phyloP scores from a whole-genome alignment of 164 flowering plant species.

The Dillenia turbinata region DNA sequence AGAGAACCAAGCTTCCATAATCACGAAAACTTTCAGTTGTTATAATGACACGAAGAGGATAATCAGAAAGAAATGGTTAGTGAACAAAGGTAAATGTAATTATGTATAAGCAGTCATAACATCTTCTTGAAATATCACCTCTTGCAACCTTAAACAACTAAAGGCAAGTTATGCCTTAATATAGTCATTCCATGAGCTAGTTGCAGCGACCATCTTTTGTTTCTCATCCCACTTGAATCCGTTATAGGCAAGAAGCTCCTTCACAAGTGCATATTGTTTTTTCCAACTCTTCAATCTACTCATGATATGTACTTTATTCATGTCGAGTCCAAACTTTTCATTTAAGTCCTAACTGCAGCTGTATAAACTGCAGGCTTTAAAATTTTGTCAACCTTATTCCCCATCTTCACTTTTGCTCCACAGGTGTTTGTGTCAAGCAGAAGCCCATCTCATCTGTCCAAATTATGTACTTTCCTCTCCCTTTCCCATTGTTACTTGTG shows the following conservation, averaged over 20 bases:
- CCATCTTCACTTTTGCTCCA: slow-evolving; percentile 16
- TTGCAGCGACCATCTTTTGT: slow-evolving; percentile 14
- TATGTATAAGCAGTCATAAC: too few relatives aligned
- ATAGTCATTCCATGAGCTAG: slow-evolving; percentile 8
- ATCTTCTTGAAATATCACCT: too few relatives aligned
- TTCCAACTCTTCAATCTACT: slow-evolving; percentile 18
- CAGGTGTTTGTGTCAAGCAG: slow-evolving; percentile 10
- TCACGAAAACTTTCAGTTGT: too few relatives aligned
- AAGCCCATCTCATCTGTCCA: slow-evolving; percentile 19
- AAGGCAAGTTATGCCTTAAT: slow-evolving; percentile 7
- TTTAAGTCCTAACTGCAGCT: slow-evolving; percentile 8
- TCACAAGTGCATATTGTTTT: slow-evolving; percentile 11
- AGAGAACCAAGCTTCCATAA: too few relatives aligned
- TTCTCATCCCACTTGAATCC: slow-evolving; percentile 12
- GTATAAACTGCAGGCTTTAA: slow-evolving; percentile 10
- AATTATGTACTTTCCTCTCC: slow-evolving; percentile 6
- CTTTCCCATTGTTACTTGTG: slow-evolving; percentile 2
- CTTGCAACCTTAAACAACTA: too few relatives aligned
- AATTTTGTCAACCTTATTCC: slow-evolving; percentile 11
- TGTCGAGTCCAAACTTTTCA: slow-evolving; percentile 12
- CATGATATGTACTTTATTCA: slow-evolving; percentile 11
- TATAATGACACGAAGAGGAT: too few relatives aligned
- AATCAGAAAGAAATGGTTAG: too few relatives aligned
- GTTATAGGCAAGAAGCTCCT: slow-evolving; percentile 9
- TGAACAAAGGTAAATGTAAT: background rate